These are phyloP conservation scores for Arachis hypogaea DNA, from an alignment of 306 rosid species.

Conservation along the genomic window DNA sequence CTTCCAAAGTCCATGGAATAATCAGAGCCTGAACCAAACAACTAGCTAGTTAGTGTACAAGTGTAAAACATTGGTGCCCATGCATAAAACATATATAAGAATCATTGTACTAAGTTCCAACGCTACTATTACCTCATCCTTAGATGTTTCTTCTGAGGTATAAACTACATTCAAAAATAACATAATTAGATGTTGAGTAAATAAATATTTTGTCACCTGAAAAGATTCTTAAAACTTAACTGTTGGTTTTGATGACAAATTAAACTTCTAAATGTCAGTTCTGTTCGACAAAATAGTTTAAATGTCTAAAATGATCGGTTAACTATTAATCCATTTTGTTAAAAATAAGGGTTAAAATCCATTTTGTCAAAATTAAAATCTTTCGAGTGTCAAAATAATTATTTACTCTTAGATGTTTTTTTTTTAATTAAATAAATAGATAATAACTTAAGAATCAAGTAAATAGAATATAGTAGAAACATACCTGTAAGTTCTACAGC, in stretches of 20 bases:
- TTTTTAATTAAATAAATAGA: not conserved
- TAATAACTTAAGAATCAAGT: not conserved
- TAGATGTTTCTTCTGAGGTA: not conserved
- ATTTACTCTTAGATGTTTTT: no score
- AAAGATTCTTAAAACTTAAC: no score
- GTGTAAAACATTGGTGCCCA: not conserved
- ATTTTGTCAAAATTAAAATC: no score
- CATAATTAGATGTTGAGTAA: not conserved
- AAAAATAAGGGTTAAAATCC: no score
- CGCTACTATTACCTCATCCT: no score
- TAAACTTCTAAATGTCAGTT: no score
- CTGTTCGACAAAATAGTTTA: no score
- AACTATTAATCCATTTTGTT: no score
- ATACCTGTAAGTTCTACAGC: not conserved
- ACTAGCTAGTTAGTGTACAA: not conserved
- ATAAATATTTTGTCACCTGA: no score
- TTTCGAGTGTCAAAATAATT: no score
- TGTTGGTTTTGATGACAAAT: no score
- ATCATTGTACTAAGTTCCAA: not conserved
- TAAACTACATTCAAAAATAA: not conserved
- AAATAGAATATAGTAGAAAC: not conserved
- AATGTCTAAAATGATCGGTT: no score
- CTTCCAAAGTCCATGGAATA: constrained; percentile 31
- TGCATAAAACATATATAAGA: not conserved
- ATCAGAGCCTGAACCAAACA: constrained; percentile 31